Evolutionary conservation across 148 eudicot species (phyloP).

Genomic region (Hydrangea macrophylla): DNA sequence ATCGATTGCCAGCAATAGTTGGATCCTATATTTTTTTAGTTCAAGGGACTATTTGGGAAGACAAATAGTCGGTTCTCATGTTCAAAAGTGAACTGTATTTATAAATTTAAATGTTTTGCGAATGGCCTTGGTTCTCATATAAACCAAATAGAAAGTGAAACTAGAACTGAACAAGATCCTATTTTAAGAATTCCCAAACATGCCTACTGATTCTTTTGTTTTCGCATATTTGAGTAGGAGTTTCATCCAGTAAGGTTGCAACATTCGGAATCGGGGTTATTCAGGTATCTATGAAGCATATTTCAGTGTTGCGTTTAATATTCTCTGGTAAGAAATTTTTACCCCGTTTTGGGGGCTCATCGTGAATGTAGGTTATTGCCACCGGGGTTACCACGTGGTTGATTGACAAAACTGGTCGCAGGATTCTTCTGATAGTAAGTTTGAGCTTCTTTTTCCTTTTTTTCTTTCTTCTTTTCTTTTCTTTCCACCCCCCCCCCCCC

Average conservation of each 20-base stretch:
- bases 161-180: too few relatives aligned
- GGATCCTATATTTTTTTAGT: too few relatives aligned
- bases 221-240: constrained; percentile 38
- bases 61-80: too few relatives aligned
- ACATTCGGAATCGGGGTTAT: constrained; percentile 79
- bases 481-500: too few relatives aligned
- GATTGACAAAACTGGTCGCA: constrained; percentile 84
- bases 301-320: not conserved
- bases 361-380: constrained; percentile 56
- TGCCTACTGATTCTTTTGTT: constrained; percentile 8
- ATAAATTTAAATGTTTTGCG: too few relatives aligned
- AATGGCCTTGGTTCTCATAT: too few relatives aligned
- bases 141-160: too few relatives aligned
- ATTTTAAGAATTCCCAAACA: too few relatives aligned
- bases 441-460: not conserved
- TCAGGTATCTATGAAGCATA: constrained; percentile 44
- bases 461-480: too few relatives aligned
- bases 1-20: too few relatives aligned
- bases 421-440: constrained; percentile 66
- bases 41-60: too few relatives aligned
- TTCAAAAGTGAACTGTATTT: too few relatives aligned
- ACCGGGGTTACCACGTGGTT: constrained; percentile 72
- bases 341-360: constrained; percentile 1
- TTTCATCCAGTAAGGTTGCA: constrained; percentile 62
- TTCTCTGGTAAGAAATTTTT: not conserved